Conservation (phyloP, 805 yeast species). For the Spathaspora arborariae region DNA sequence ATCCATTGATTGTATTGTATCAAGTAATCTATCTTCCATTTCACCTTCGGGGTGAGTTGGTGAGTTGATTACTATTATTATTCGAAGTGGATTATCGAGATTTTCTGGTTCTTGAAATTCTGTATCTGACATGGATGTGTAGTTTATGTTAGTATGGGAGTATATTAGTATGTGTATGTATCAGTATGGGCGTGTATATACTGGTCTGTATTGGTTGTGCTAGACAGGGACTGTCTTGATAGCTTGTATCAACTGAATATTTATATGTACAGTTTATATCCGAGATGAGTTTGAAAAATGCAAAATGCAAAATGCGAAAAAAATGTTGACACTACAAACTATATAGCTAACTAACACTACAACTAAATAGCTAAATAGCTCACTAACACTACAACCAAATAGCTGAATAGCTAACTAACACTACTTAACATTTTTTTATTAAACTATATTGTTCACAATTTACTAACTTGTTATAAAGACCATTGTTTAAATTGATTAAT, state of each 20-base stretch:
- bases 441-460: neutral
- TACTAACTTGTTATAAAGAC: conserved; percentile 28
- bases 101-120: conserved; percentile 18
- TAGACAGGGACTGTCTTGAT: too few relatives aligned
- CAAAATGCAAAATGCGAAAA: neutral
- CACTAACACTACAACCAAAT: too few relatives aligned
- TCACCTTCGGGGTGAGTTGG: conserved; percentile 34
- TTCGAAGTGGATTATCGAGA: conserved; percentile 46
- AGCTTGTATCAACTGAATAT: too few relatives aligned
- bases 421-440: neutral
- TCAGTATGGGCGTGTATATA: neutral
- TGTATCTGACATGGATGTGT: conserved; percentile 6
- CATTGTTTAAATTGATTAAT: conserved; percentile 94
- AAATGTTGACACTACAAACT: too few relatives aligned
- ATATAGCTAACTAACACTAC: too few relatives aligned
- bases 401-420: neutral
- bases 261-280: too few relatives aligned
- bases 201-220: too few relatives aligned
- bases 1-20: conserved; percentile 42
- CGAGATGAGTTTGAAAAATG: too few relatives aligned
- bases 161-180: neutral
- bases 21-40: conserved; percentile 47
- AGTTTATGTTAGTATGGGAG: too few relatives aligned
- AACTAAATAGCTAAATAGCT: too few relatives aligned
- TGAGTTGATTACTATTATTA: conserved; percentile 39